phyloP scores from a whole-genome alignment of 2,329 filamentous ascomycete genomes.

The Stromatinia cepivora region DNA sequence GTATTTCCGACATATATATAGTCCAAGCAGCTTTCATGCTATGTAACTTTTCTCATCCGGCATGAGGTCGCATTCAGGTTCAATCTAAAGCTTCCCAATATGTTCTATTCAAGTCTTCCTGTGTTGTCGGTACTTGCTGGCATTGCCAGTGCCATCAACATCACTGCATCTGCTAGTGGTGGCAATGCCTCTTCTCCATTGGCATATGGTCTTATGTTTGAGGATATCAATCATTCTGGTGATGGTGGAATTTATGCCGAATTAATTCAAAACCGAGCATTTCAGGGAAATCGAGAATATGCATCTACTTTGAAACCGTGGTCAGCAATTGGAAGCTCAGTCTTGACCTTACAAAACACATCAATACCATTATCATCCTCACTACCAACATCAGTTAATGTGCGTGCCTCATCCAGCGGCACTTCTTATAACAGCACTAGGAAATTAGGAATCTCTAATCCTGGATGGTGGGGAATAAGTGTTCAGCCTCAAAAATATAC shows the following conservation, averaged over 20 bases:
- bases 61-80: background rate
- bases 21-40: background rate
- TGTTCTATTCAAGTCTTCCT: conserved; percentile 17
- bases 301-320: conserved; percentile 49
- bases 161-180: conserved; percentile 35
- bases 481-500: conserved; percentile 36
- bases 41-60: background rate
- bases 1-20: conserved; percentile 20
- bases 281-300: conserved; percentile 54
- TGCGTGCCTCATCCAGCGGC: conserved; percentile 19
- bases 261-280: conserved; percentile 68
- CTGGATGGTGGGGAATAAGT: conserved; percentile 58
- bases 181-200: conserved; percentile 37
- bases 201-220: conserved; percentile 40
- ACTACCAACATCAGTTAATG: conserved; percentile 35
- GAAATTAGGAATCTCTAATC: conserved; percentile 51
- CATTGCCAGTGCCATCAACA: conserved; percentile 32
- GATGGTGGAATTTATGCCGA: conserved; percentile 58
- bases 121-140: conserved; percentile 25
- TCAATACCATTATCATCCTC: conserved; percentile 34
- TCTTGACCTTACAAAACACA: conserved; percentile 40
- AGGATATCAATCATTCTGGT: conserved; percentile 40
- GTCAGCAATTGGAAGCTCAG: conserved; percentile 30
- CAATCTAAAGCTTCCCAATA: background rate
- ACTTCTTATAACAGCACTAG: conserved; percentile 25